Percentiles rank a stretch among this genome's conserved stretches.
Evolutionary conservation across 371 early-diverging fungal species (phyloP).

Genomic region (Mortierella sp.): DNA sequence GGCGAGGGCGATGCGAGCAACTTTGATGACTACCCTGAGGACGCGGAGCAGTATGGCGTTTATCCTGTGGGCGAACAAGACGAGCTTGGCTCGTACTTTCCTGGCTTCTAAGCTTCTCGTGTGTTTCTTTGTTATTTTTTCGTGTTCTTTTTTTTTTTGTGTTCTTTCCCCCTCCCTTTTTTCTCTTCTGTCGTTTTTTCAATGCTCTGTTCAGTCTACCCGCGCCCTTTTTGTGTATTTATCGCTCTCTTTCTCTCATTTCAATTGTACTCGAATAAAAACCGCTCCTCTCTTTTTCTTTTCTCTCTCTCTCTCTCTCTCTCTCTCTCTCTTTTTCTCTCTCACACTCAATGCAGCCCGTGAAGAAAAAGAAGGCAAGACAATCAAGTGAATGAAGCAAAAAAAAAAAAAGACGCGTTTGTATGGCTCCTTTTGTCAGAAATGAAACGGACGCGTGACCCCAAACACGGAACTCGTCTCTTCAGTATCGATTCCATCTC

Average conservation of each 20-base stretch:
- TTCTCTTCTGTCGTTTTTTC: slow-evolving; percentile 8
- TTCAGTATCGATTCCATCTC: too few species aligned
- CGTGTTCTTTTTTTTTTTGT: neutral
- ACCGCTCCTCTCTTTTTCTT: neutral
- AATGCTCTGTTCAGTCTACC: neutral
- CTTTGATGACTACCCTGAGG: slow-evolving; percentile 95
- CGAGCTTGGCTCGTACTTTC: slow-evolving; percentile 46
- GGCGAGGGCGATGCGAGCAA: slow-evolving; percentile 95
- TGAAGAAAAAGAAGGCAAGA: too few species aligned
- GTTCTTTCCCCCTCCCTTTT: too few species aligned
- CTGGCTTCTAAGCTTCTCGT: slow-evolving; percentile 17
- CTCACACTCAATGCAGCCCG: too few species aligned
- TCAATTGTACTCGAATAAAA: slow-evolving; percentile 8
- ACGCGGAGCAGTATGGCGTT: slow-evolving; percentile 75
- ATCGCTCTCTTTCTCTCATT: neutral
- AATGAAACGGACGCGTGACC: neutral
- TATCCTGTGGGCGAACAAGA: slow-evolving; percentile 42
- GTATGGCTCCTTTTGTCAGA: too few species aligned
- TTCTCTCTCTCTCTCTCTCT: neutral
- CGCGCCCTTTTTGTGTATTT: slow-evolving; percentile 2
- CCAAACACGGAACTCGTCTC: neutral
- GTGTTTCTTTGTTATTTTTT: neutral
- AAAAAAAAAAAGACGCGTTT: too few species aligned
- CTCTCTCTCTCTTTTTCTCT: neutral
- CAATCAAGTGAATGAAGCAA: too few species aligned